Conservation (phyloP, 208 protist genomes). For the Endotrypanum monterogeii region DNA sequence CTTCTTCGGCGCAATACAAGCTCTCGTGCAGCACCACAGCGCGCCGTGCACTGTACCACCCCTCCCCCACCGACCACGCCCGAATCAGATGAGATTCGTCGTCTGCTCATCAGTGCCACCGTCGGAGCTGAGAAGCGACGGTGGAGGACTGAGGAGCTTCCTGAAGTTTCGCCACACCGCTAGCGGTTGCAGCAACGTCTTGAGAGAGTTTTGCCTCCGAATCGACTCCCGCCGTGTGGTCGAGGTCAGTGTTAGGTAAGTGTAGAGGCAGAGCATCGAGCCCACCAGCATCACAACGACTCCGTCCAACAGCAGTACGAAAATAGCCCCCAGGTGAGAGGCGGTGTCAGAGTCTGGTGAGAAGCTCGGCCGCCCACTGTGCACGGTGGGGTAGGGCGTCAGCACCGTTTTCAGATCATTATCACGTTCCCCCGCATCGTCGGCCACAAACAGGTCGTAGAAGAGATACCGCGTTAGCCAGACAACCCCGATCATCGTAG, state of each 20-base stretch:
- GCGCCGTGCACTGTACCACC: neutral
- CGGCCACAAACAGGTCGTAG: constrained; percentile 18
- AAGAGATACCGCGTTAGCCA: constrained; percentile 47
- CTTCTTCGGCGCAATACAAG: neutral
- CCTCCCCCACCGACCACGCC: neutral
- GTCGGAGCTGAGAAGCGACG: constrained; percentile 30
- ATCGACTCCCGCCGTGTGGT: constrained; percentile 50
- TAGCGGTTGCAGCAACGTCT: constrained; percentile 31
- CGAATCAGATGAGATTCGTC: constrained; percentile 6
- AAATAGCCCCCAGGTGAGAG: constrained; percentile 23
- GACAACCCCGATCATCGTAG: constrained; percentile 38
- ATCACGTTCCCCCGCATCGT: neutral
- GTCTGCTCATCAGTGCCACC: constrained; percentile 9
- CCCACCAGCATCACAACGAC: constrained; percentile 61
- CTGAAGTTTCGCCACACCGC: constrained; percentile 37
- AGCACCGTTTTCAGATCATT: constrained; percentile 21
- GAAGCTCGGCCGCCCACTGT: constrained; percentile 53
- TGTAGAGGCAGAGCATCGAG: constrained; percentile 51
- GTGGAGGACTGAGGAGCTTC: constrained; percentile 29
- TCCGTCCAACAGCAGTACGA: constrained; percentile 52
- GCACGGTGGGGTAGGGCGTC: constrained; percentile 51
- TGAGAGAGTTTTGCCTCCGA: constrained; percentile 32
- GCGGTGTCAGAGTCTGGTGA: constrained; percentile 3
- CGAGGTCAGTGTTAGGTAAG: constrained; percentile 58
- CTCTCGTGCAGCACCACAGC: neutral